These are phyloP conservation scores for Geosmithia putterillii DNA, from an alignment of 2,329 filamentous ascomycete species.

Conservation along the genomic window DNA sequence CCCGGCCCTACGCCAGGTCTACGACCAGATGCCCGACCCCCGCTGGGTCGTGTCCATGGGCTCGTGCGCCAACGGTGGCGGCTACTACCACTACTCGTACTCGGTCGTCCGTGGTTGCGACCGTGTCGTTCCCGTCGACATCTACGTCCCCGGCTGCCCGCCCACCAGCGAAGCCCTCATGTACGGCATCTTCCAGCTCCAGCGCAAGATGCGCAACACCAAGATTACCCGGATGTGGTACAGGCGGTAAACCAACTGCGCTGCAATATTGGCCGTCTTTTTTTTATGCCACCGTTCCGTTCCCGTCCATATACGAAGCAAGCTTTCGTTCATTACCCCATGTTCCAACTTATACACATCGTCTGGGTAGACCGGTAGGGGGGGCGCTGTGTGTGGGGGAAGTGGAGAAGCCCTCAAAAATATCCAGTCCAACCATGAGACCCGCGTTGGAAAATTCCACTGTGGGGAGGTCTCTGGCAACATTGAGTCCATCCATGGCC, in stretches of 20 bases:
- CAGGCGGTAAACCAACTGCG: constrained; percentile 32
- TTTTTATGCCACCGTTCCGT: not conserved
- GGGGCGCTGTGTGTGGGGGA: too few species aligned
- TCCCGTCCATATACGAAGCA: too few species aligned
- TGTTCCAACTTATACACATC: too few species aligned
- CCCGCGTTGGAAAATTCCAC: too few species aligned
- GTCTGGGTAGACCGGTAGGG: too few species aligned
- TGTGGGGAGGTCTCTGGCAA: too few species aligned
- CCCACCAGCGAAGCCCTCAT: constrained; percentile 50
- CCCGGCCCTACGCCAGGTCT: constrained; percentile 76
- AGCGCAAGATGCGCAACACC: constrained; percentile 61
- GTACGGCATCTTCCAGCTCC: constrained; percentile 62
- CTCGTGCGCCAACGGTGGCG: constrained; percentile 72
- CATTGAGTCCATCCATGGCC: too few species aligned
- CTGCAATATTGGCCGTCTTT: too few species aligned
- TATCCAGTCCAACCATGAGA: too few species aligned
- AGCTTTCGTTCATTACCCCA: too few species aligned
- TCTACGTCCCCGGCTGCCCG: constrained; percentile 68
- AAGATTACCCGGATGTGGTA: constrained; percentile 46
- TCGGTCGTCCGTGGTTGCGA: constrained; percentile 65
- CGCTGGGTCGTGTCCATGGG: constrained; percentile 80
- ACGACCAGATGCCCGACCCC: constrained; percentile 92
- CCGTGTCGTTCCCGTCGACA: constrained; percentile 65
- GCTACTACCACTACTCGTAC: constrained; percentile 83
- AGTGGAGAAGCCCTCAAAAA: too few species aligned